Evolutionary conservation across 2,329 filamentous ascomycete species (phyloP), one percentile per base, ranked within the genome.

Genomic region (Paramyrothecium sp.): DNA sequence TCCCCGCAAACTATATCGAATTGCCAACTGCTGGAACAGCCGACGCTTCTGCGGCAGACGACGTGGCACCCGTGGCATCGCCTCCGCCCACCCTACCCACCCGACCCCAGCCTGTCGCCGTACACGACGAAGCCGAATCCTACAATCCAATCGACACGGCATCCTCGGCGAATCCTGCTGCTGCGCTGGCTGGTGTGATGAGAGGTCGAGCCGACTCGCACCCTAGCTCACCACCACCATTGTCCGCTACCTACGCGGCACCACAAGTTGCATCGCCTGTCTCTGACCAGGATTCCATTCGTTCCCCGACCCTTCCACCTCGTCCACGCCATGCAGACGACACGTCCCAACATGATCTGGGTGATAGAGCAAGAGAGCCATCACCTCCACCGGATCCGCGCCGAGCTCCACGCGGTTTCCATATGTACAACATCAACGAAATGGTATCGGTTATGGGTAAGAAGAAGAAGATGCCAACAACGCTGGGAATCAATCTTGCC

Each of bases 401-500:
- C 41, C 71, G 72, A 30, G 88, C 89, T 2, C 90, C 91, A 5
- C 90, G 91, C 19, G 91, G 91, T 2, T 98, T 93, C 69, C 93
- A 96, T 69, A 81, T 98, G 73, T 98, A 97, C 76, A 97, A 97
- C 67, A 93, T 98, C 67, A 96, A 93, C 70, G 94, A 98, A 75
- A 97, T 97, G 90, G 86, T 97, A 4, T 94, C 92, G n/a, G 87
- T 95, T 49, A 93, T 97, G 86, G 94, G 94, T 56, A 97, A 96
- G 78, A 89, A 91, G 68, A 97, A 97, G 80, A 98, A 98, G 78
- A 95, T 97, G 91, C 92, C 94, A 1, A 97, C 92, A n/a, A 97
- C 91, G 0, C 75, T 98, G 41, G 94, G 94, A n/a, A 89, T 98
- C 68, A 97, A 98, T 70, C 81, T 95, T 56, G 88, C 89, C 51